These are phyloP conservation scores for Primulina eburnea DNA, from an alignment of 257 asterid species.

Conservation along the genomic window DNA sequence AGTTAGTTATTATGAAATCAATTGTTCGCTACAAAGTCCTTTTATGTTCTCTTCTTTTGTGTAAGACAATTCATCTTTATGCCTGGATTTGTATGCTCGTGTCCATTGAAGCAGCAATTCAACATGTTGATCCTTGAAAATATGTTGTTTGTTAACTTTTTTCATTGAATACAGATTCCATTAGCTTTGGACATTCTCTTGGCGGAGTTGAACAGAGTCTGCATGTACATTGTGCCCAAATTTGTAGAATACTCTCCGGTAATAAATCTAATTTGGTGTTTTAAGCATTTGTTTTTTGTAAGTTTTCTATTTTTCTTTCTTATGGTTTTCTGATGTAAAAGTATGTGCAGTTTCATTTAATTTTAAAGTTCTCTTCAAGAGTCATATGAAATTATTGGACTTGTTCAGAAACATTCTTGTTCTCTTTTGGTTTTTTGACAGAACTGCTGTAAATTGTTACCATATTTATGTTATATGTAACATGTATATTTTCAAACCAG, in stretches of 20 bases:
- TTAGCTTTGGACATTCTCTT: conserved; percentile 71
- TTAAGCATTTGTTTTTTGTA: not conserved
- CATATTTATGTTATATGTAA: conserved; percentile 8
- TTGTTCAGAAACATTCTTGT: conserved; percentile 4
- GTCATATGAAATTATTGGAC: conserved; percentile 1
- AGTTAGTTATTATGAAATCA: conserved; percentile 6
- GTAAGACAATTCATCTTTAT: not conserved
- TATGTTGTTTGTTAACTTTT: not conserved
- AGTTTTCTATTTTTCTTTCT: not conserved
- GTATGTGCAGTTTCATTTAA: not conserved
- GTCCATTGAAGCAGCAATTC: not conserved
- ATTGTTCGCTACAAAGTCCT: not conserved
- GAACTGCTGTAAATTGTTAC: conserved; percentile 1
- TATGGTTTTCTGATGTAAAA: conserved; percentile 7
- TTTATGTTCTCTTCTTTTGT: not conserved
- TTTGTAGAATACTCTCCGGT: conserved; percentile 68
- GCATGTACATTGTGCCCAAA: conserved; percentile 89
- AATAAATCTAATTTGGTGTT: conserved; percentile 22
- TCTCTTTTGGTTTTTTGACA: not conserved
- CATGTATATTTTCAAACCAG: conserved; percentile 57
- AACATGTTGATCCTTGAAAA: not conserved
- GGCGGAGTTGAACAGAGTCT: conserved; percentile 74
- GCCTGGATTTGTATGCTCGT: not conserved
- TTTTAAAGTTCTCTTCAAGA: conserved; percentile 5
- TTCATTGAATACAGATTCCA: conserved; percentile 52